phyloP scores from a whole-genome alignment of 352 stramenopile species.

The Pythium folliculosum region DNA sequence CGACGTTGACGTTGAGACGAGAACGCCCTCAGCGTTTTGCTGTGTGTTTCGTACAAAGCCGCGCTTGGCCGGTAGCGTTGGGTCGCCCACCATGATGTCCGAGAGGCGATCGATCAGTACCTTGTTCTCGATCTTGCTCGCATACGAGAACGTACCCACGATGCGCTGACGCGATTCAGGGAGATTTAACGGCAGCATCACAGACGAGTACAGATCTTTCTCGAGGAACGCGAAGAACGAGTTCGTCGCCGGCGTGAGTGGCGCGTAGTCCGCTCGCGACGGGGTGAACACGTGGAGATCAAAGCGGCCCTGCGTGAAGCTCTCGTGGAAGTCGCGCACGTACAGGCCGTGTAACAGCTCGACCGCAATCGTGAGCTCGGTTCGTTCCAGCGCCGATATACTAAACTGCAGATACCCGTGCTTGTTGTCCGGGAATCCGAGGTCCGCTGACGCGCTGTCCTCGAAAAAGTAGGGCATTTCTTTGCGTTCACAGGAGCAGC shows the following conservation, averaged over 20 bases:
- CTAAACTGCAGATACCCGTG: slow-evolving; percentile 93
- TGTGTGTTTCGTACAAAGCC: slow-evolving; percentile 62
- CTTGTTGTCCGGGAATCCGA: slow-evolving; percentile 95
- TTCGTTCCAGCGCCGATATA: slow-evolving; percentile 76
- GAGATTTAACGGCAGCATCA: slow-evolving; percentile 95
- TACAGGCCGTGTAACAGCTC: slow-evolving; percentile 95
- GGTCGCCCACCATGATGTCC: slow-evolving; percentile 92
- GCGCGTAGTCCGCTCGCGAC: slow-evolving; percentile 66
- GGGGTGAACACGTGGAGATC: slow-evolving; percentile 92
- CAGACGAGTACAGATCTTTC: slow-evolving; percentile 63
- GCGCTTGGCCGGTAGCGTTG: slow-evolving; percentile 48
- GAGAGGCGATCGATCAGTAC: slow-evolving; percentile 91
- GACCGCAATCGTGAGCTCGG: slow-evolving; percentile 89
- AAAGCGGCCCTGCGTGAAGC: slow-evolving; percentile 77
- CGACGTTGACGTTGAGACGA: slow-evolving; percentile 24
- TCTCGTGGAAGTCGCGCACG: slow-evolving; percentile 88
- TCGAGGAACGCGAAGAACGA: slow-evolving; percentile 86
- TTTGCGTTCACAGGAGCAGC: slow-evolving; percentile 88
- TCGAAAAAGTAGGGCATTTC: slow-evolving; percentile 91
- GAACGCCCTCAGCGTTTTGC: slow-evolving; percentile 52
- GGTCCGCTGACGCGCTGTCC: slow-evolving; percentile 42
- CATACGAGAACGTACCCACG: slow-evolving; percentile 48
- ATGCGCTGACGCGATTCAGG: slow-evolving; percentile 70
- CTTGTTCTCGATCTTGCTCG: slow-evolving; percentile 73
- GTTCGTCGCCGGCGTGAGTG: slow-evolving; percentile 54